Base-by-base conservation (phyloP, 73 alveolate genomes). In the Paramecium tetraurelia region DNA sequence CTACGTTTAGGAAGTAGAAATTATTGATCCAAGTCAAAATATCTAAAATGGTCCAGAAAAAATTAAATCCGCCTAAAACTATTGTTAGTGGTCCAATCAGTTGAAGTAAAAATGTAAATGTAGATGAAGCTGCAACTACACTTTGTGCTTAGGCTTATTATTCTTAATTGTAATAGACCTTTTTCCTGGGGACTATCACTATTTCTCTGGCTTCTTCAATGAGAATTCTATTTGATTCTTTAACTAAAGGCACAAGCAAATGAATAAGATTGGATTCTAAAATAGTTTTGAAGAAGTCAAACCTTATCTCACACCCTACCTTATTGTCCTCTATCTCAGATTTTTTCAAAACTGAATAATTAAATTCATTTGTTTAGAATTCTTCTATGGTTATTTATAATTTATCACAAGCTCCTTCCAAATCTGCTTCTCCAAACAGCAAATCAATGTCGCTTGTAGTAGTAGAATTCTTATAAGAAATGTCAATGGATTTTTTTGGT, bases 21-120 rank as follows among this genome's bases (percentile, higher is more conserved):
- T 71, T 71, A 71, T 71, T 71, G 7, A 71, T 71, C 86, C 86
- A 71, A 4, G 59, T 71, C 43, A 71, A 33, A 71, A 71, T 71
- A 29, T 71, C 86, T 18, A 71, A 71, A 29, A 71, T 71, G 5
- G 86, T 29, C 58, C 48, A 36, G 11, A 71, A 71, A 71, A 71
- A 71, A 41, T 71, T 41, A 29, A 71, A 71, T 14, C 86, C 86
- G 2, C 86, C 86, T 6, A 71, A 20, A 7, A 71, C 9, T 24
- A 36, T 36, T 12, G 86, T 36, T 29, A 71, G 5, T 2, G 86
- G 86, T 1, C 86, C 86, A 27, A 71, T 14, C 7, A 71, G 9
- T 31, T 71, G 12, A 29, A 71, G 48, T 20, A 71, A 29, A 33
- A 71, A 31, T 20, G n/a, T 71, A 21, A 71, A 71, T 10, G 58